A percentile compares a stretch with the other conserved stretches of the same genome.
Conservation (phyloP, 1,139 yeast species). For the Yamadazyma pseudoaaseri region DNA sequence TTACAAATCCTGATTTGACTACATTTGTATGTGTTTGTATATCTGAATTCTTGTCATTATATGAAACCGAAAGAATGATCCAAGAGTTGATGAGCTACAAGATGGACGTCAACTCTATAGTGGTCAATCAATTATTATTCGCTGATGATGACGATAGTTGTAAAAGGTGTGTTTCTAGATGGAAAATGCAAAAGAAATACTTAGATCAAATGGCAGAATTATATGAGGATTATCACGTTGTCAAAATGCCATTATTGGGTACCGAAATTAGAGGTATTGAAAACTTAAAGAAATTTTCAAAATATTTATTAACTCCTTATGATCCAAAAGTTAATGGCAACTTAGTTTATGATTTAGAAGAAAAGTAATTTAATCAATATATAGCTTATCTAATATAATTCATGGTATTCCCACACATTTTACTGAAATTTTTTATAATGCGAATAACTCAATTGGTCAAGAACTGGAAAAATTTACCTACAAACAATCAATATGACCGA, state of each 20-base stretch:
- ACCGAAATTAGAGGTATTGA: constrained; percentile 91
- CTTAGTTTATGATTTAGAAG: constrained; percentile 65
- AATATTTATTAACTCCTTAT: constrained; percentile 66
- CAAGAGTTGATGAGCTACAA: constrained; percentile 93
- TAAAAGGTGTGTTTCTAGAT: constrained; percentile 86
- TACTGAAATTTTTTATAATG: constrained; percentile 5
- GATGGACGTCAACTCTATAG: constrained; percentile 94
- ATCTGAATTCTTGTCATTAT: constrained; percentile 89
- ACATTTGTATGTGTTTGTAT: constrained; percentile 97
- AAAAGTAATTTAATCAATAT: constrained; percentile 26
- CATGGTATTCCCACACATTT: constrained; percentile 2
- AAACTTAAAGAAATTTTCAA: constrained; percentile 75
- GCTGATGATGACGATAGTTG: constrained; percentile 75
- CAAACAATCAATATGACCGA: constrained; percentile 7
- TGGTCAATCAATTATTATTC: constrained; percentile 87
- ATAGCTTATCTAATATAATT: background rate
- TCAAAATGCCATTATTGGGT: constrained; percentile 92
- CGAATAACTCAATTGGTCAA: constrained; percentile 9
- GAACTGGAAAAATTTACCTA: background rate
- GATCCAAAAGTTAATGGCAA: constrained; percentile 62
- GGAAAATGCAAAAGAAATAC: constrained; percentile 95
- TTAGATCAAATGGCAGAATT: constrained; percentile 92
- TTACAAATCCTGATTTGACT: constrained; percentile 92
- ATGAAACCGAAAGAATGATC: constrained; percentile 95
- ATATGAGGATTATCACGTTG: constrained; percentile 92